phyloP scores from a whole-genome alignment of 2,329 filamentous ascomycete genomes.

The Fusarium pilosicola region DNA sequence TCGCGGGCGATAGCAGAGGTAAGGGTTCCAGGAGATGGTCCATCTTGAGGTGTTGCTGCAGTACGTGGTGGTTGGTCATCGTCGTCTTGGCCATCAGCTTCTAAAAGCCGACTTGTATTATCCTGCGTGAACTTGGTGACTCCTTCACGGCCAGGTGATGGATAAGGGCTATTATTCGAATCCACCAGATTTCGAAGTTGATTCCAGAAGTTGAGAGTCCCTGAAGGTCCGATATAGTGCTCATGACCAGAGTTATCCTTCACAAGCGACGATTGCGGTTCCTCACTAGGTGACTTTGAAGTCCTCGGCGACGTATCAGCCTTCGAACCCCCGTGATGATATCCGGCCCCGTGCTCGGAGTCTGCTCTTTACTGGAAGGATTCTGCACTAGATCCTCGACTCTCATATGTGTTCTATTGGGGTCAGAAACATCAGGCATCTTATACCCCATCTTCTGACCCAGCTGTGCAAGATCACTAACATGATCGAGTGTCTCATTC shows the following conservation, averaged over 20 bases:
- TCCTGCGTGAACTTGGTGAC: constrained; percentile 26
- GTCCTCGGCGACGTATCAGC: constrained; percentile 10
- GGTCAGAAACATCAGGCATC: constrained; percentile 48
- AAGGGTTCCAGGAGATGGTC: constrained; percentile 41
- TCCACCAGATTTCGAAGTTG: constrained; percentile 48
- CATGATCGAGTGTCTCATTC: constrained; percentile 43
- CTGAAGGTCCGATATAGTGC: constrained; percentile 53
- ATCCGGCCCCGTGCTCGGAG: constrained; percentile 1
- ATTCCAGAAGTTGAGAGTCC: constrained; percentile 50
- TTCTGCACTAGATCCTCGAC: constrained; percentile 29
- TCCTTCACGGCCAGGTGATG: not conserved
- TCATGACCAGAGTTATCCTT: constrained; percentile 49
- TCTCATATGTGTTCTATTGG: constrained; percentile 18
- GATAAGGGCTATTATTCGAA: constrained; percentile 21
- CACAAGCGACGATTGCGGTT: constrained; percentile 42
- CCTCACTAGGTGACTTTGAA: constrained; percentile 25
- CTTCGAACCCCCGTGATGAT: not conserved
- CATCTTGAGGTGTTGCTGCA: constrained; percentile 16
- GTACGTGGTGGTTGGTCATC: constrained; percentile 4
- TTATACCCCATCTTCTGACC: constrained; percentile 45
- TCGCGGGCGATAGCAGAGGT: constrained; percentile 44
- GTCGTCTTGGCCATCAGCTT: constrained; percentile 27
- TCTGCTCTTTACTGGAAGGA: not conserved
- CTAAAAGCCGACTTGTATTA: constrained; percentile 29
- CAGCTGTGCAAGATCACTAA: constrained; percentile 45